Evolutionary conservation across 768 basidiomycete species (phyloP).

Genomic region (Macrocybe gigantea): DNA sequence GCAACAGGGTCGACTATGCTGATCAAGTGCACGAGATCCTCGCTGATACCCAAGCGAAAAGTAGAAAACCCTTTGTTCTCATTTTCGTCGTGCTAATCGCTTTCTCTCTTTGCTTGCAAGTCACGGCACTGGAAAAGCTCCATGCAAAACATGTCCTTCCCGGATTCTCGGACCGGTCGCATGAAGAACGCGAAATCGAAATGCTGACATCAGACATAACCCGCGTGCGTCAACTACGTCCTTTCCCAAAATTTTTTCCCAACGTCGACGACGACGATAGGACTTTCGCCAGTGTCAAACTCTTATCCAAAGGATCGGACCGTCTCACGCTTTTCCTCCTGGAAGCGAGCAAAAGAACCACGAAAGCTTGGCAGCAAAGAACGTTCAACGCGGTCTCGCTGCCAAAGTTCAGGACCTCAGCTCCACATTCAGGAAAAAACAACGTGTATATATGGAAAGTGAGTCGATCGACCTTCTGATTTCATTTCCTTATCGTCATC

Average conservation of each 20-base stretch:
- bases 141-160: slow-evolving; percentile 96
- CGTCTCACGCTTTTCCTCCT: slow-evolving; percentile 63
- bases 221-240: slow-evolving; percentile 48
- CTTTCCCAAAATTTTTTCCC: slow-evolving; percentile 22
- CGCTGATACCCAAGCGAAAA: slow-evolving; percentile 63
- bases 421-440: slow-evolving; percentile 92
- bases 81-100: slow-evolving; percentile 3
- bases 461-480: slow-evolving; percentile 29
- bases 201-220: slow-evolving; percentile 82
- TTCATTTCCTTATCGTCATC: slow-evolving; percentile 3
- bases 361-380: slow-evolving; percentile 72
- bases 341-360: slow-evolving; percentile 33
- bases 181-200: slow-evolving; percentile 94
- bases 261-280: slow-evolving; percentile 39
- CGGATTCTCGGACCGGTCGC: slow-evolving; percentile 91
- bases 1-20: slow-evolving; percentile 80
- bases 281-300: slow-evolving; percentile 60
- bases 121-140: slow-evolving; percentile 85
- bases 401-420: slow-evolving; percentile 93
- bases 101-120: slow-evolving; percentile 35
- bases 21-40: slow-evolving; percentile 86
- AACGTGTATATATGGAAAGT: slow-evolving; percentile 98
- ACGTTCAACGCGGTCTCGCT: slow-evolving; percentile 94
- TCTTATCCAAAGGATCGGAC: slow-evolving; percentile 73
- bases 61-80: slow-evolving; percentile 38